These are phyloP conservation scores for Candida pini DNA, from an alignment of 805 yeast genomes.

Conservation along the genomic window DNA sequence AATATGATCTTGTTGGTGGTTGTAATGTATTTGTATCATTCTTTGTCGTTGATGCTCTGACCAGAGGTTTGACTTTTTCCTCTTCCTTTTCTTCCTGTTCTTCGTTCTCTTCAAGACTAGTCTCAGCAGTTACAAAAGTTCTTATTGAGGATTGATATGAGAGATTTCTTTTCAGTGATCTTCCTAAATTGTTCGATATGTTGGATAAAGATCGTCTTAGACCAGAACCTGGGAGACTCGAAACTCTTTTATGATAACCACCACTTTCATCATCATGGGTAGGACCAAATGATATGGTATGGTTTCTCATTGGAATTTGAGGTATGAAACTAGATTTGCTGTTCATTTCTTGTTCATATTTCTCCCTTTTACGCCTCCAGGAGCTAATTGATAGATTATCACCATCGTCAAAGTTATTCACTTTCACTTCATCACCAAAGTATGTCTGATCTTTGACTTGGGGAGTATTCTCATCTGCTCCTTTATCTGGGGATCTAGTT, in stretches of 20 bases:
- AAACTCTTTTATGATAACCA: slow-evolving; percentile 1
- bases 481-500: slow-evolving; percentile 1
- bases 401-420: slow-evolving; percentile 29
- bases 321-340: slow-evolving; percentile 1
- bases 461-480: background rate
- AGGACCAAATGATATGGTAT: slow-evolving; percentile 4
- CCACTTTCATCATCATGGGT: background rate
- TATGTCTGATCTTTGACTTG: slow-evolving; percentile 6
- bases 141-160: slow-evolving; percentile 27
- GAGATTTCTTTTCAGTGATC: slow-evolving; percentile 21
- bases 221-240: slow-evolving; percentile 11
- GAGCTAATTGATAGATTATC: slow-evolving; percentile 47
- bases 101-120: slow-evolving; percentile 9
- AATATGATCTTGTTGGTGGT: slow-evolving; percentile 3
- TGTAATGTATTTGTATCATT: slow-evolving; percentile 5
- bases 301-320: slow-evolving; percentile 2
- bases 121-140: slow-evolving; percentile 22
- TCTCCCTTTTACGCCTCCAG: slow-evolving; percentile 47
- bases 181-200: slow-evolving; percentile 22
- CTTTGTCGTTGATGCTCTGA: background rate
- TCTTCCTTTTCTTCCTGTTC: background rate
- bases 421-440: slow-evolving; percentile 20
- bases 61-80: slow-evolving; percentile 4
- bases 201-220: slow-evolving; percentile 25
- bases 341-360: slow-evolving; percentile 29